Base-by-base conservation (phyloP, 345 rosid species). In the Bruguiera sexangula region DNA sequence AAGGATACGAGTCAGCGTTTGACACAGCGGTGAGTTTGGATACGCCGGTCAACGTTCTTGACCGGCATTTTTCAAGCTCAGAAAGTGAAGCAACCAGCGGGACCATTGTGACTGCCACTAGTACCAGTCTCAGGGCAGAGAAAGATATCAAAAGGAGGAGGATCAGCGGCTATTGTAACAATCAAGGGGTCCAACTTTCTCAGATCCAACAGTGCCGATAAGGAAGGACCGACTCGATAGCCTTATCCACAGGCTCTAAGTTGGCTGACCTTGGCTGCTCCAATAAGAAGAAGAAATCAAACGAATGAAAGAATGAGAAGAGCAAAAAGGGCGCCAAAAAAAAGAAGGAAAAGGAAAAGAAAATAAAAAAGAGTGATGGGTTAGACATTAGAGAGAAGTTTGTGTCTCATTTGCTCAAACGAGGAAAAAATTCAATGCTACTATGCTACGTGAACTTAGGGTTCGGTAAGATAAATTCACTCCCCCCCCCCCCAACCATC, bases 31-130 rank as follows among this genome's bases (percentile, higher is more conserved):
- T 76, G 19, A 81, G 87, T 74, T 80, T 62, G 32, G 83, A 81
- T 31, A 80, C 96, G 69, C 78, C 82, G 22, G 81, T 82, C 34
- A 82, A 84, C 62, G 90, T 90, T 66, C 85, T 88, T 64, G 90
- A 84, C 71, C 79, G 69, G 62, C 84, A 74, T 9, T 75, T 85
- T 77, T 86, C 78, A 13, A 79, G 83, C 81, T 75, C 80, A 30
- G 84, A 76, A 68, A 84, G 86, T 58, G 83, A 79, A 69, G 71
- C 73, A 78, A 78, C 81, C 62, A 58, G 54, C 51, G 80, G 54
- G 72, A 52, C 62, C 71, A 66, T 66, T 51, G 71, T 75, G 78
- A 67, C 66, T 48, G 21, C 71, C 21, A 3, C 50, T 64, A 64
- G 63, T 37, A 46, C 65, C 60, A 66, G 26, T 11, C 64, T 6